A percentile compares a stretch with the other conserved stretches of the same genome.
These are phyloP conservation scores for Dryas drummondii DNA, from an alignment of 306 rosid species.

Conservation along the genomic window DNA sequence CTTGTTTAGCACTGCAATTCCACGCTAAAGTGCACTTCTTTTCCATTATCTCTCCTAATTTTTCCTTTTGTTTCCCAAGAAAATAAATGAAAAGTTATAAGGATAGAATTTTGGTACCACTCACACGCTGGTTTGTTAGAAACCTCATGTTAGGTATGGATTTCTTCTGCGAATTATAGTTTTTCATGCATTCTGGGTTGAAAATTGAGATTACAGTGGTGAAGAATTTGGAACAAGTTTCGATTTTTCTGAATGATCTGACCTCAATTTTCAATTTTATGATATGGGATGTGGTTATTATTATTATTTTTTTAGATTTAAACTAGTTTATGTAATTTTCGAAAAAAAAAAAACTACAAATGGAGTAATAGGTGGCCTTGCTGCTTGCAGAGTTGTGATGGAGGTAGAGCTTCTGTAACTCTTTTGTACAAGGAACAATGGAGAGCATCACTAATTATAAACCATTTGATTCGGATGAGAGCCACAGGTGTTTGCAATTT, in stretches of 20 bases:
- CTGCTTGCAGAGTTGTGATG: constrained; percentile 22
- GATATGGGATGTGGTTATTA: not conserved
- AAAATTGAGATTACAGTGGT: not conserved
- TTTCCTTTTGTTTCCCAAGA: not conserved
- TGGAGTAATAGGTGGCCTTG: constrained; percentile 7
- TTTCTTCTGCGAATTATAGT: not conserved
- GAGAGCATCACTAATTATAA: constrained; percentile 2
- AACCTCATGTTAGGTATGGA: not conserved
- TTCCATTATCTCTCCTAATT: not conserved
- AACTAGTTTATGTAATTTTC: not conserved
- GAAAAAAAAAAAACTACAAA: not conserved
- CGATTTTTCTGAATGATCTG: not conserved
- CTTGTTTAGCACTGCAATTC: not conserved
- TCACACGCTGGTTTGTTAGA: not conserved
- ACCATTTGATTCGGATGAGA: constrained; percentile 22
- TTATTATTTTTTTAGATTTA: not conserved
- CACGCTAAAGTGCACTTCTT: not conserved
- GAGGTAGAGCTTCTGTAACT: constrained; percentile 13
- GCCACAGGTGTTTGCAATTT: constrained; percentile 14
- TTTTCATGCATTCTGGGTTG: not conserved
- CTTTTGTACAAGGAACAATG: constrained; percentile 6
- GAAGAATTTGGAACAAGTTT: not conserved
- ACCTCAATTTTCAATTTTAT: not conserved
- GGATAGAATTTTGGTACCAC: constrained; percentile 3
- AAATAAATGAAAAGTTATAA: not conserved